Conservation (phyloP, 176 grass and related monocot species). For the Paspalum notatum region DNA sequence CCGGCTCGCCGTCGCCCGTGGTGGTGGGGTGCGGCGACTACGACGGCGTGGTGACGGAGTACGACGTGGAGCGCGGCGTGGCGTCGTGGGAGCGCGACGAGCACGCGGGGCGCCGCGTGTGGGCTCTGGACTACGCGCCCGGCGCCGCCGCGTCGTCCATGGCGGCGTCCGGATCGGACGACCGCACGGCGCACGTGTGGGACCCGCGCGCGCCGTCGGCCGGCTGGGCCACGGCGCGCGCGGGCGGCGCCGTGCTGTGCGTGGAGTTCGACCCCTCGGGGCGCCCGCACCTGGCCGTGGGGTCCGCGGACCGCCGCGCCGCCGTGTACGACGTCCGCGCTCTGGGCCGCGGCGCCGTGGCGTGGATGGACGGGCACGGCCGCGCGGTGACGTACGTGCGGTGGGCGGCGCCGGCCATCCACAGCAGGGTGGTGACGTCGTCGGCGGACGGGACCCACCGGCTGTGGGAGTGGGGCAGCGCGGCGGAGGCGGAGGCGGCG, state of each 20-base stretch:
- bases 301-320: conserved; percentile 74
- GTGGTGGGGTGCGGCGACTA: conserved; percentile 82
- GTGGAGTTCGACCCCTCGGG: conserved; percentile 81
- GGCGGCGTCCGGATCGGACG: conserved; percentile 80
- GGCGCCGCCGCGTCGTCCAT: conserved; percentile 12
- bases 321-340: conserved; percentile 77
- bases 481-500: not conserved
- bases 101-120: conserved; percentile 78
- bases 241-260: conserved; percentile 55
- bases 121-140: conserved; percentile 79
- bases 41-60: conserved; percentile 95
- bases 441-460: conserved; percentile 74
- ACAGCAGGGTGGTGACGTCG: conserved; percentile 66
- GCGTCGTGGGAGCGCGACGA: conserved; percentile 81
- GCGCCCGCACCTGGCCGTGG: conserved; percentile 63
- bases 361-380: conserved; percentile 59
- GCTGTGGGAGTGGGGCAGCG: conserved; percentile 62
- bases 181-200: conserved; percentile 79
- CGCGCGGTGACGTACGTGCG: conserved; percentile 82
- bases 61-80: conserved; percentile 67
- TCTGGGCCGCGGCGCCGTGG: conserved; percentile 58
- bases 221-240: conserved; percentile 50
- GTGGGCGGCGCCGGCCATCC: conserved; percentile 46
- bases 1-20: not conserved
- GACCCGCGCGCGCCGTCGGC: conserved; percentile 49